A percentile compares a stretch with the other conserved stretches of the same genome.
Evolutionary conservation across 768 basidiomycete genomes (phyloP).

Genomic region (Agaricus subrufescens): DNA sequence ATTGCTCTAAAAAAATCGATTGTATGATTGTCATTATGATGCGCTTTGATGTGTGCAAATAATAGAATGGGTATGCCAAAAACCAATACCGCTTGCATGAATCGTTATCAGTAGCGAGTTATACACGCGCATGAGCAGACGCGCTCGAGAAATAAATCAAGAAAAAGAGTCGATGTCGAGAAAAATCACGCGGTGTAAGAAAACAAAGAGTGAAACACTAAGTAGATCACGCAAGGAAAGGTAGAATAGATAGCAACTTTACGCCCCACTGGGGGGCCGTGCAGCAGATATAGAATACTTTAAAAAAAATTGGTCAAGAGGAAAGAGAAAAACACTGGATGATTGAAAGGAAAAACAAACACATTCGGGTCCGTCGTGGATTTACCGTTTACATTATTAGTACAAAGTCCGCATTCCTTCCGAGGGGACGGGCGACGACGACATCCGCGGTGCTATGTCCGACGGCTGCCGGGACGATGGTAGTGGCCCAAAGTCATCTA

Average conservation of each 20-base stretch:
- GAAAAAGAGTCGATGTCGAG: background rate
- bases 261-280: background rate
- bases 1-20: background rate
- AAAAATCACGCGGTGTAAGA: background rate
- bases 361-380: background rate
- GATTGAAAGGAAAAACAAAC: background rate
- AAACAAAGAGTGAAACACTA: background rate
- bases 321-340: background rate
- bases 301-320: background rate
- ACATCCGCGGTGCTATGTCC: background rate
- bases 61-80: background rate
- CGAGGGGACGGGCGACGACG: background rate
- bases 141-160: conserved; percentile 7
- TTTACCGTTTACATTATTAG: background rate
- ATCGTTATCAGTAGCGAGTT: background rate
- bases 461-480: background rate
- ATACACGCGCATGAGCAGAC: background rate
- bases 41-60: background rate
- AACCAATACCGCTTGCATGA: background rate
- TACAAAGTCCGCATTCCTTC: conserved; percentile 6
- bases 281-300: background rate
- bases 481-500: background rate
- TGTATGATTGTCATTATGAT: background rate
- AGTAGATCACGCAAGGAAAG: background rate
- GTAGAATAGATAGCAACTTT: background rate